These are phyloP conservation scores for Calocybe cyanea DNA, from an alignment of 768 basidiomycete genomes.

Conservation along the genomic window DNA sequence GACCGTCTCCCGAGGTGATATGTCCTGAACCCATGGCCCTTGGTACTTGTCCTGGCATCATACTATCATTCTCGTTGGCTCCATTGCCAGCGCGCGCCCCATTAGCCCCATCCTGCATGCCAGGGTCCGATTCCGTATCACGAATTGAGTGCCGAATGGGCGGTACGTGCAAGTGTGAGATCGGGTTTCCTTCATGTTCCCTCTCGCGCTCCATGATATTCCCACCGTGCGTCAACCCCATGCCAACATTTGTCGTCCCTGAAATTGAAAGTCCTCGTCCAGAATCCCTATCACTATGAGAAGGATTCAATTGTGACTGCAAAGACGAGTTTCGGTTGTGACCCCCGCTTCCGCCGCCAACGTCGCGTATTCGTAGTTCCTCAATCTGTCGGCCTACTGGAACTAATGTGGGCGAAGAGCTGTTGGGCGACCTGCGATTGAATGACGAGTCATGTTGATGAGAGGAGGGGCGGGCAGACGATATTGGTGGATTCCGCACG, in stretches of 20 bases:
- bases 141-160: conserved; percentile 10
- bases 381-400: conserved; percentile 31
- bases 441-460: conserved; percentile 27
- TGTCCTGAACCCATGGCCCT: conserved; percentile 12
- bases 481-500: conserved; percentile 22
- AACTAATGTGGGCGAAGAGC: conserved; percentile 25
- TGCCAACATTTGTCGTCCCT: conserved; percentile 19
- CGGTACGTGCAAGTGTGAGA: background rate
- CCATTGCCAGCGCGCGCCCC: background rate
- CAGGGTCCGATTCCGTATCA: conserved; percentile 13
- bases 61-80: conserved; percentile 6
- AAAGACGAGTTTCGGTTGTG: conserved; percentile 4
- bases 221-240: conserved; percentile 19
- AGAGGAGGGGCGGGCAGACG: conserved; percentile 22
- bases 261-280: conserved; percentile 19
- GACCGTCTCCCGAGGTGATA: conserved; percentile 22
- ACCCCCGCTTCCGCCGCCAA: conserved; percentile 10
- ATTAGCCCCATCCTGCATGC: conserved; percentile 10
- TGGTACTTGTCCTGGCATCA: conserved; percentile 13
- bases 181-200: conserved; percentile 17
- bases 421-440: conserved; percentile 21
- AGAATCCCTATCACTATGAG: conserved; percentile 13
- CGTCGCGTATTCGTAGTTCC: conserved; percentile 30
- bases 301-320: conserved; percentile 11
- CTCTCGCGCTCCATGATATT: conserved; percentile 21